A percentile compares a stretch with the other conserved stretches of the same genome.
Conservation (phyloP, 2,329 filamentous ascomycete genomes). For the Chalara sp. region DNA sequence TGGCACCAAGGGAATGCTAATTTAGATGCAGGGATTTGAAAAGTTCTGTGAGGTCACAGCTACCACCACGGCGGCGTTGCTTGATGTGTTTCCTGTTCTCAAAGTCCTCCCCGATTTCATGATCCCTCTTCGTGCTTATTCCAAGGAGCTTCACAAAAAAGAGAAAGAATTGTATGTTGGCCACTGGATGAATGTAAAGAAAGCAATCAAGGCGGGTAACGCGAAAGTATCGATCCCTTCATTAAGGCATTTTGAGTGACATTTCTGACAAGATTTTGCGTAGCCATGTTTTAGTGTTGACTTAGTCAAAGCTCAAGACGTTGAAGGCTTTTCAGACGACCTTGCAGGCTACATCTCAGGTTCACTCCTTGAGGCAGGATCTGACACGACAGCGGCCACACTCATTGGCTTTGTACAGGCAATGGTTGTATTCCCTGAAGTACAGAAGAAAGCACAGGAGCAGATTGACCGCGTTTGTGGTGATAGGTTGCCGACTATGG, state of each 20-base stretch:
- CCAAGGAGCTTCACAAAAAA: constrained; percentile 32
- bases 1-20: not conserved
- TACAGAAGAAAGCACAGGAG: constrained; percentile 35
- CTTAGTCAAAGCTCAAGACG: constrained; percentile 11
- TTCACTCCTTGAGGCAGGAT: constrained; percentile 29
- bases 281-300: constrained; percentile 11
- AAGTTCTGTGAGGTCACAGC: constrained; percentile 37
- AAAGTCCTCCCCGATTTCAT: constrained; percentile 34
- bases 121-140: constrained; percentile 31
- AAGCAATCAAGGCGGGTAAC: not conserved
- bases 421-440: constrained; percentile 24
- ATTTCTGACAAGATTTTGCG: not conserved
- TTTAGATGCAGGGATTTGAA: constrained; percentile 28
- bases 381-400: constrained; percentile 31
- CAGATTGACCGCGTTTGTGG: constrained; percentile 36
- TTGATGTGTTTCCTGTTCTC: constrained; percentile 37
- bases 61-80: constrained; percentile 38
- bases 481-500: constrained; percentile 28
- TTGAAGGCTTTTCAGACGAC: constrained; percentile 10
- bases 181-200: constrained; percentile 16
- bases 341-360: constrained; percentile 25
- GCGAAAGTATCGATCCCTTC: constrained; percentile 1
- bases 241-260: not conserved
- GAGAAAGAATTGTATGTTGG: constrained; percentile 36
- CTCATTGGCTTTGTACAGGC: constrained; percentile 33